phyloP scores from a whole-genome alignment of 1,284 basidiomycete species.

The Chalciporus sp. region DNA sequence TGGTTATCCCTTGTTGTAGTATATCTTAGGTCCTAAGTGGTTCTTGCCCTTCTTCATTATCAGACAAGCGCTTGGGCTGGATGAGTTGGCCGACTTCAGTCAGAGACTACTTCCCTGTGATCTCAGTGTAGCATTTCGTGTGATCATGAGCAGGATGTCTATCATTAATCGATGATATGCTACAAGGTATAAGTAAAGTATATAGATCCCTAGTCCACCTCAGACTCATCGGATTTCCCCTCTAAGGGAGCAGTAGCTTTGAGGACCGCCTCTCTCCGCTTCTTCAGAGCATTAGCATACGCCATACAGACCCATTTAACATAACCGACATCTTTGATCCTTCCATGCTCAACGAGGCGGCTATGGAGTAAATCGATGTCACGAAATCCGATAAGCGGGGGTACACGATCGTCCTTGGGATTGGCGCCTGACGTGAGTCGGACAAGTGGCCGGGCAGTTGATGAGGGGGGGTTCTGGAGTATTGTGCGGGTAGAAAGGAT shows the following conservation, averaged over 20 bases:
- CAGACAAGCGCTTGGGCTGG: too few species aligned
- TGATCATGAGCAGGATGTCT: neutral
- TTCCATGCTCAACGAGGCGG: conserved; percentile 50
- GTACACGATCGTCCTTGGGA: conserved; percentile 67
- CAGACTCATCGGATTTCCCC: neutral
- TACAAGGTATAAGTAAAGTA: neutral
- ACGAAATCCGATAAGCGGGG: conserved; percentile 64
- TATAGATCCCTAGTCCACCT: conserved; percentile 11
- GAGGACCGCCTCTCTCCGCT: conserved; percentile 52
- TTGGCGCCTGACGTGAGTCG: conserved; percentile 54
- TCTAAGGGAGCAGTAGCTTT: conserved; percentile 26
- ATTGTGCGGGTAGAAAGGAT: conserved; percentile 57
- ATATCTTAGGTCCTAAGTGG: too few species aligned
- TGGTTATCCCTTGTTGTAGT: too few species aligned
- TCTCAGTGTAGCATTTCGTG: too few species aligned
- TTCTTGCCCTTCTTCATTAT: too few species aligned
- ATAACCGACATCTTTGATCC: conserved; percentile 52
- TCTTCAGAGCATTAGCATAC: conserved; percentile 65
- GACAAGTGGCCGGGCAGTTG: conserved; percentile 60
- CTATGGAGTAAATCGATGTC: conserved; percentile 72
- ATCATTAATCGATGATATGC: neutral
- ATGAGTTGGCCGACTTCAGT: too few species aligned
- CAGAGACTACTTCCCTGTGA: too few species aligned
- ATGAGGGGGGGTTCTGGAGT: conserved; percentile 37
- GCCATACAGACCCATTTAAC: conserved; percentile 68